Conservation (phyloP, 2,329 filamentous ascomycete species). For the Diaporthe caulivora region DNA sequence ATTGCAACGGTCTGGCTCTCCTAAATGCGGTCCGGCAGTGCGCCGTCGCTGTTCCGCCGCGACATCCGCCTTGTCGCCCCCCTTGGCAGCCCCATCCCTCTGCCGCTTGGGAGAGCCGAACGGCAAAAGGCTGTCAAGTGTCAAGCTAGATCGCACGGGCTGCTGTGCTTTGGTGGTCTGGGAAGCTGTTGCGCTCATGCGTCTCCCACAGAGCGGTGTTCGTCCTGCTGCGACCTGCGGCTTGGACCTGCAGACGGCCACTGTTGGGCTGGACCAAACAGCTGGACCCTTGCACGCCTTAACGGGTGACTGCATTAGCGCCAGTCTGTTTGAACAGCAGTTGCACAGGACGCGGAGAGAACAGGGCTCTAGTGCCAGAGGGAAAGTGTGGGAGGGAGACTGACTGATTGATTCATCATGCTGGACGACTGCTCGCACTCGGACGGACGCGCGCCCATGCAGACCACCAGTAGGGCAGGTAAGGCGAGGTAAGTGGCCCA, state of each 20-base stretch:
- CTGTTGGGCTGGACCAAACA: slow-evolving; percentile 10
- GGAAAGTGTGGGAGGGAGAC: background rate
- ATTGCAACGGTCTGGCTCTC: slow-evolving; percentile 25
- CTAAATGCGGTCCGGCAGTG: slow-evolving; percentile 32
- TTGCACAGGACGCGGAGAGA: slow-evolving; percentile 40
- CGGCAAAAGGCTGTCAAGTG: slow-evolving; percentile 31
- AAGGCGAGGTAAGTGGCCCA: slow-evolving; percentile 25
- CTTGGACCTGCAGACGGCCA: slow-evolving; percentile 17
- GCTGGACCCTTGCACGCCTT: slow-evolving; percentile 32
- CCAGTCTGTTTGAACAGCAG: slow-evolving; percentile 47
- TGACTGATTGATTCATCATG: slow-evolving; percentile 19
- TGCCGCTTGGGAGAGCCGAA: slow-evolving; percentile 12
- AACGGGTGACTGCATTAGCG: slow-evolving; percentile 42
- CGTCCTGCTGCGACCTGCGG: slow-evolving; percentile 13
- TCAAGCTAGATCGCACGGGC: slow-evolving; percentile 18
- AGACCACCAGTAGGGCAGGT: background rate
- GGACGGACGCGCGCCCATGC: slow-evolving; percentile 21
- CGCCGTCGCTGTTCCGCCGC: slow-evolving; percentile 26
- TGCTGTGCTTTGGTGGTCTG: slow-evolving; percentile 21
- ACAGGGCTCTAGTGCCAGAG: background rate
- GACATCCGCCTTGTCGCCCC: slow-evolving; percentile 16
- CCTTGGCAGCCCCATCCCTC: slow-evolving; percentile 23
- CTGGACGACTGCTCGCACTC: slow-evolving; percentile 10
- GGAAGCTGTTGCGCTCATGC: slow-evolving; percentile 23
- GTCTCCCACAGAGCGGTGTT: background rate